Conservation (phyloP, 257 asterid species). For the Craterostigma plantagineum region DNA sequence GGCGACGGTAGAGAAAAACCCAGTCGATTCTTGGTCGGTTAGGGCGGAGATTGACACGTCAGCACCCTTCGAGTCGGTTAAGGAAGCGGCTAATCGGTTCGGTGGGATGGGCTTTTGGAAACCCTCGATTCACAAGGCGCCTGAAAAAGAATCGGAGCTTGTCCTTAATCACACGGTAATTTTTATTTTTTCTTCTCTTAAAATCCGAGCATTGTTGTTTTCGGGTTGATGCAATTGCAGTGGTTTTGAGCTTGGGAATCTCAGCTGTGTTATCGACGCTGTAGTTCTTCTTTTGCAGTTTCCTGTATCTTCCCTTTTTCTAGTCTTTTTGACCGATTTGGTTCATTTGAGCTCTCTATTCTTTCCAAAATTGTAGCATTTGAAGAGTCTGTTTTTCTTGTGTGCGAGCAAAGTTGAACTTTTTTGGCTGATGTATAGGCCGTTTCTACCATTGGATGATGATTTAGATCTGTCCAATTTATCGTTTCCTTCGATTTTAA, state of each 20-base stretch:
- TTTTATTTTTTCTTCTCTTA: background rate
- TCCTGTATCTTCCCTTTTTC: too few relatives aligned
- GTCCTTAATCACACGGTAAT: conserved; percentile 4
- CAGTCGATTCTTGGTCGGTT: conserved; percentile 7
- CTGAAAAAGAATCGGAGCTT: conserved; percentile 9
- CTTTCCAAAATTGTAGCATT: too few relatives aligned
- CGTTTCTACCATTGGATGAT: too few relatives aligned
- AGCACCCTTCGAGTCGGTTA: conserved; percentile 86
- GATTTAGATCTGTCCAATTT: background rate
- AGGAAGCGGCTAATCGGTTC: conserved; percentile 71
- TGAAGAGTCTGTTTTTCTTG: too few relatives aligned
- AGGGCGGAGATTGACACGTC: conserved; percentile 83
- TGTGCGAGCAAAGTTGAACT: background rate
- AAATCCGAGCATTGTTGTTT: background rate
- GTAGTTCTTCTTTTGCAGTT: too few relatives aligned
- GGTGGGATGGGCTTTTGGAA: conserved; percentile 96
- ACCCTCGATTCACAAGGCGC: conserved; percentile 34
- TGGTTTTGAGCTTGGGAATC: too few relatives aligned
- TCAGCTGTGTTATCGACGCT: too few relatives aligned
- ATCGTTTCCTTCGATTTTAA: background rate
- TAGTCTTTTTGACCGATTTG: too few relatives aligned
- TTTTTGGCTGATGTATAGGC: background rate
- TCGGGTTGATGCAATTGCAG: background rate
- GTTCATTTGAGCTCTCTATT: too few relatives aligned
- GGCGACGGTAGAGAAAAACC: too few relatives aligned